These are phyloP conservation scores for Cruciata laevipes DNA, from an alignment of 257 asterid species.

Conservation along the genomic window DNA sequence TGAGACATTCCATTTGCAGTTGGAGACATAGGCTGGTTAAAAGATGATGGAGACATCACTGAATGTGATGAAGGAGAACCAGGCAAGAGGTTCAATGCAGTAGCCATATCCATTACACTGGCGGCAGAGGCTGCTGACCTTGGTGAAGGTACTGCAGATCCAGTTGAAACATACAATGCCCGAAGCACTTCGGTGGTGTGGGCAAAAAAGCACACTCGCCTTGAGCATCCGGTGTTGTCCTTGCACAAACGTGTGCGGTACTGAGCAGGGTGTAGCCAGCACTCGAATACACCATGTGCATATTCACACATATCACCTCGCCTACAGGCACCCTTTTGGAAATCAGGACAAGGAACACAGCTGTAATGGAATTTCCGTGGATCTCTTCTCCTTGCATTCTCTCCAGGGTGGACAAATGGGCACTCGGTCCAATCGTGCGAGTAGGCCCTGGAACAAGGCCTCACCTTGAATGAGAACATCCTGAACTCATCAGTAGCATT, in stretches of 20 bases:
- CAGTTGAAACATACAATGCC: conserved; percentile 77
- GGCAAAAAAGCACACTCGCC: conserved; percentile 90
- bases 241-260: conserved; percentile 82
- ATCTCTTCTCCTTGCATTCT: conserved; percentile 91
- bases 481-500: conserved; percentile 88
- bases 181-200: conserved; percentile 89
- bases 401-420: conserved; percentile 96
- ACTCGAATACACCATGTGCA: conserved; percentile 97
- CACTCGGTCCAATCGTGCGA: conserved; percentile 99
- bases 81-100: conserved; percentile 67
- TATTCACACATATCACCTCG: conserved; percentile 98
- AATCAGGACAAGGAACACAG: conserved; percentile 98
- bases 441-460: conserved; percentile 97
- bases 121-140: conserved; percentile 69
- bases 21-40: conserved; percentile 68
- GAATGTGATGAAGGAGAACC: conserved; percentile 76
- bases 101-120: conserved; percentile 86
- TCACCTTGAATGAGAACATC: conserved; percentile 83
- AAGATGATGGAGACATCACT: conserved; percentile 68
- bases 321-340: conserved; percentile 85
- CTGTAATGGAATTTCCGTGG: conserved; percentile 90
- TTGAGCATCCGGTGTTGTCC: conserved; percentile 74
- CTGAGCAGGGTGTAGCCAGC: conserved; percentile 99
- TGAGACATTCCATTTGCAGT: conserved; percentile 63
- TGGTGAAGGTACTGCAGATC: conserved; percentile 91